These are phyloP conservation scores for Penicillium vulpinum DNA, from an alignment of 2,329 filamentous ascomycete species.

Conservation along the genomic window DNA sequence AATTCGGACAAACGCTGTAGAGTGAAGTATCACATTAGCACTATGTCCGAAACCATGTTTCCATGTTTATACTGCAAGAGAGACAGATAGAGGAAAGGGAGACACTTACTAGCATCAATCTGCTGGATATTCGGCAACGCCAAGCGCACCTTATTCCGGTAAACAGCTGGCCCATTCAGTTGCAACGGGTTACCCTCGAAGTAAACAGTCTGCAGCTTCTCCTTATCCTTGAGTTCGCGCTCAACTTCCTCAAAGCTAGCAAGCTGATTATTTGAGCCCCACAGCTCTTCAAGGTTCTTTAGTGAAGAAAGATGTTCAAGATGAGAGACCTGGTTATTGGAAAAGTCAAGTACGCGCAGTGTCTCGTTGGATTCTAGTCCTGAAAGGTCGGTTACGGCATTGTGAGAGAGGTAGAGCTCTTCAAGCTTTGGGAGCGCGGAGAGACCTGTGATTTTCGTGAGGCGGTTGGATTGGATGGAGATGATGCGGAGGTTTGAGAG, in stretches of 20 bases:
- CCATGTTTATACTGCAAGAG: background rate
- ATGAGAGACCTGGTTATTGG: slow-evolving; percentile 77
- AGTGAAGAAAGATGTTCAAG: slow-evolving; percentile 71
- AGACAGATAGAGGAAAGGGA: background rate
- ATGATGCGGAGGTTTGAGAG: slow-evolving; percentile 81
- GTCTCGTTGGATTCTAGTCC: slow-evolving; percentile 68
- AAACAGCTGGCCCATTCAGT: slow-evolving; percentile 73
- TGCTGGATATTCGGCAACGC: slow-evolving; percentile 84
- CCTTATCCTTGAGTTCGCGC: slow-evolving; percentile 73
- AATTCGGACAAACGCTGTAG: slow-evolving; percentile 34
- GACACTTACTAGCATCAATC: slow-evolving; percentile 91
- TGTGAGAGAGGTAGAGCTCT: slow-evolving; percentile 95
- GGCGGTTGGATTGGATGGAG: slow-evolving; percentile 92
- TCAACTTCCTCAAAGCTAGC: slow-evolving; percentile 78
- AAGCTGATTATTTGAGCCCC: slow-evolving; percentile 88
- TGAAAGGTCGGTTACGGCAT: slow-evolving; percentile 74
- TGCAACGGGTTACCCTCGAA: slow-evolving; percentile 95
- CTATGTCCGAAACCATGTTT: background rate
- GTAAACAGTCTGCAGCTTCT: slow-evolving; percentile 83
- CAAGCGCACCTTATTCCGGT: slow-evolving; percentile 89
- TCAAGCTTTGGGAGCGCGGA: slow-evolving; percentile 73
- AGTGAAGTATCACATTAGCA: slow-evolving; percentile 9
- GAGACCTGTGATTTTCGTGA: slow-evolving; percentile 75
- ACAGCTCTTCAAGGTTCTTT: slow-evolving; percentile 78
- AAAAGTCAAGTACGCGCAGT: slow-evolving; percentile 81